A percentile compares a stretch with the other conserved stretches of the same genome.
Conservation (phyloP, 257 asterid species). For the Solanum sitiens region DNA sequence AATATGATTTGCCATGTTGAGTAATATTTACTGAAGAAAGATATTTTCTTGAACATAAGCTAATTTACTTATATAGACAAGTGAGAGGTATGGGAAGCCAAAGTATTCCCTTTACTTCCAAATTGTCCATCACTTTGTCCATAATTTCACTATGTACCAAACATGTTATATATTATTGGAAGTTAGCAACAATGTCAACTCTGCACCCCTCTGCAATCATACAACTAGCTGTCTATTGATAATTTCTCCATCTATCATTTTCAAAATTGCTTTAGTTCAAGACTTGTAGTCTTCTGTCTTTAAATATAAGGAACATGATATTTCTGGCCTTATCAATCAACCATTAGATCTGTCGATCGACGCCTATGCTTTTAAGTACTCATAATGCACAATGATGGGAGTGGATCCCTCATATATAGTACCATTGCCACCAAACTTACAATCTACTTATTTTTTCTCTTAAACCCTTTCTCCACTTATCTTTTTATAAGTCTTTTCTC, state of each 20-base stretch:
- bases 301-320: neutral
- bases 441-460: neutral
- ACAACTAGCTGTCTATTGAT: neutral
- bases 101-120: conserved; percentile 20
- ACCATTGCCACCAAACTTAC: neutral
- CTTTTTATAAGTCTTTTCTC: neutral
- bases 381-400: neutral
- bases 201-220: neutral
- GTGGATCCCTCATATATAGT: neutral
- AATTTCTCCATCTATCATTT: neutral
- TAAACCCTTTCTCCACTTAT: neutral
- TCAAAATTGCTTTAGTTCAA: neutral
- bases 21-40: conserved; percentile 1
- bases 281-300: neutral
- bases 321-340: neutral
- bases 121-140: conserved; percentile 23
- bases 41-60: neutral
- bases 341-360: neutral
- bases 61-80: conserved; percentile 5
- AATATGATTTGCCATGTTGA: conserved; percentile 26
- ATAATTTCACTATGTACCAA: neutral
- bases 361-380: neutral
- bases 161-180: conserved; percentile 2
- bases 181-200: neutral
- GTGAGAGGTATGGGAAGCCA: conserved; percentile 12